Evolutionary conservation across 129 eudicot species (phyloP).

Genomic region (Artemisia tridentata): DNA sequence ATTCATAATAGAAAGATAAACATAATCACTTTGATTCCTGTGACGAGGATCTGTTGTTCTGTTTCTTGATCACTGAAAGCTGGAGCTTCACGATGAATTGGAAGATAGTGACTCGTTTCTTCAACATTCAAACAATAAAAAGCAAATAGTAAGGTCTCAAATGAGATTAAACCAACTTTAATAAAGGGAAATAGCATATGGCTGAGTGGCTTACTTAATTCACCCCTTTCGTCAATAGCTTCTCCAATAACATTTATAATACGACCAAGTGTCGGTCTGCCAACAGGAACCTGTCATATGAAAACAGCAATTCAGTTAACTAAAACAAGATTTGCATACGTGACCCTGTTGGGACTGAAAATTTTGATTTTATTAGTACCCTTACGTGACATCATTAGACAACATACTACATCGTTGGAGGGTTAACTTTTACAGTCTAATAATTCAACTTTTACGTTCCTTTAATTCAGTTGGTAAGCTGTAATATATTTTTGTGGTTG

Average conservation of each 20-base stretch:
- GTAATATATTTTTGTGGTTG: too few relatives aligned
- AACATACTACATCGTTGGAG: neutral
- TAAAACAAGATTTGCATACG: neutral
- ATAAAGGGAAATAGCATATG: neutral
- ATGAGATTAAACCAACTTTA: neutral
- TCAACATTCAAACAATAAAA: slow-evolving; percentile 29
- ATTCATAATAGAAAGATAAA: neutral
- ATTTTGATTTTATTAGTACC: too few relatives aligned
- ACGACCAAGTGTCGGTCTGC: slow-evolving; percentile 94
- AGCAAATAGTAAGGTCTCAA: neutral
- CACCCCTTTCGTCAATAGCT: slow-evolving; percentile 84
- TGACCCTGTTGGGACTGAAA: neutral
- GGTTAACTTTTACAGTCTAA: too few relatives aligned
- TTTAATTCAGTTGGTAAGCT: too few relatives aligned
- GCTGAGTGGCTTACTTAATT: slow-evolving; percentile 47
- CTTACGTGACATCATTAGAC: neutral
- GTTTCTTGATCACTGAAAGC: slow-evolving; percentile 86
- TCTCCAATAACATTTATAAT: slow-evolving; percentile 95
- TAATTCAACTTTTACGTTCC: too few relatives aligned
- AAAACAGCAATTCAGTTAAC: slow-evolving; percentile 2
- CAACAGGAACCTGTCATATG: slow-evolving; percentile 73
- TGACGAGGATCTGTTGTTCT: slow-evolving; percentile 86
- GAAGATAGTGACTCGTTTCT: slow-evolving; percentile 88
- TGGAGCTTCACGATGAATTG: slow-evolving; percentile 99
- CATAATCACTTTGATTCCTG: slow-evolving; percentile 82